Evolutionary conservation across 23 red algal species (phyloP).

Genomic region (Chondrus crispus): DNA sequence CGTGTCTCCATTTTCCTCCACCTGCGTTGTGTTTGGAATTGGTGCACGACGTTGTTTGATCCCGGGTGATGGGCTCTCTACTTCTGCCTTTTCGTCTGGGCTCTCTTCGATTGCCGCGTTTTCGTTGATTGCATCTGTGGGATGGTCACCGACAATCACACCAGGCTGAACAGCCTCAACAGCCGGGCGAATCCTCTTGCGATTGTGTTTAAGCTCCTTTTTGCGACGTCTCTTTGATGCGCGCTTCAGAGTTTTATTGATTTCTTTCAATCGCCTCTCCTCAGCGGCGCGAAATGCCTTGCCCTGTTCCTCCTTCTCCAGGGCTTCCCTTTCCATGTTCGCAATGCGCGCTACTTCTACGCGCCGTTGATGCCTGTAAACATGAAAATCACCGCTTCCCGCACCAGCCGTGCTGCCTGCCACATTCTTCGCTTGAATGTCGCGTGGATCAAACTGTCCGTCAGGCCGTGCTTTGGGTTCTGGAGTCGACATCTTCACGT

Average conservation of each 20-base stretch:
- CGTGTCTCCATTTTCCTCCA: too few relatives aligned
- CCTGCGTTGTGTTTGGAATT: too few relatives aligned
- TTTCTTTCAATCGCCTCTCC: neutral
- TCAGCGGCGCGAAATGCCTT: neutral
- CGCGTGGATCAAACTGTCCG: conserved; percentile 7
- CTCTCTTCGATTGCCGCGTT: too few relatives aligned
- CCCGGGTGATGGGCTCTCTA: too few relatives aligned
- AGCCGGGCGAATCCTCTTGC: too few relatives aligned
- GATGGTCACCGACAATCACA: too few relatives aligned
- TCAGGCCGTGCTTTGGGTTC: neutral
- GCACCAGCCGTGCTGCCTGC: conserved; percentile 77
- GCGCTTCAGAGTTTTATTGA: conserved; percentile 15
- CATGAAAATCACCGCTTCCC: conserved; percentile 93
- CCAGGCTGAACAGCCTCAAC: too few relatives aligned
- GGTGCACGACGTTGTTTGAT: too few relatives aligned
- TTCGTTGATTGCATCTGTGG: too few relatives aligned
- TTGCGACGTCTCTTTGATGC: conserved; percentile 41
- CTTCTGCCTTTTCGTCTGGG: too few relatives aligned
- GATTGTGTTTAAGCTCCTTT: too few relatives aligned
- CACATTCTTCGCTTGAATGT: conserved; percentile 68
- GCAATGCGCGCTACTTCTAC: conserved; percentile 68
- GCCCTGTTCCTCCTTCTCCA: neutral
- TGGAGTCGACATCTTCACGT: neutral
- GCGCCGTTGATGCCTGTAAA: conserved; percentile 75
- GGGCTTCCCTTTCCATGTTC: conserved; percentile 39